Conservation (phyloP, 495 filamentous ascomycete species). For the Halenospora varia region DNA sequence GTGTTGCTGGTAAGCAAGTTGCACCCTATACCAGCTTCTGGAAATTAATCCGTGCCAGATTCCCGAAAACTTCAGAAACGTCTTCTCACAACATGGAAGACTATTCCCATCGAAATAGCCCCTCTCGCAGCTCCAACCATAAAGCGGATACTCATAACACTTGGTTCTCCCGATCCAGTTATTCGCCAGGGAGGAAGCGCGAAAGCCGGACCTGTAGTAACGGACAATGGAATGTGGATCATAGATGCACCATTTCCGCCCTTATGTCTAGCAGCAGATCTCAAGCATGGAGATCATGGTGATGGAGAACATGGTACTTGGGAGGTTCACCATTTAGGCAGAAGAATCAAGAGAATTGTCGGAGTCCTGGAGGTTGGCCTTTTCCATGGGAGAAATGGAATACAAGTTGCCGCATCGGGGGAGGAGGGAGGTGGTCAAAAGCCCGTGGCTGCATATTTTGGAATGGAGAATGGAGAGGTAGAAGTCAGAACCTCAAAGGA, state of each 20-base stretch:
- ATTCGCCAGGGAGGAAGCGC: conserved; percentile 62
- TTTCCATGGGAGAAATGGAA: conserved; percentile 75
- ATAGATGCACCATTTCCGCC: conserved; percentile 84
- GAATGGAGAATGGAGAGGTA: conserved; percentile 75
- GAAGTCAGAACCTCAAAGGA: conserved; percentile 41
- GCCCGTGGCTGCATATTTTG: conserved; percentile 92
- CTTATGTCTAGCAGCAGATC: conserved; percentile 59
- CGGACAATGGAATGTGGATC: conserved; percentile 91
- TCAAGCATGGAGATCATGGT: conserved; percentile 36
- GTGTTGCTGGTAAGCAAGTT: conserved; percentile 69
- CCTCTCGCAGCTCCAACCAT: conserved; percentile 75
- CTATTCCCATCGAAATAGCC: conserved; percentile 89
- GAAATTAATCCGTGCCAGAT: conserved; percentile 43
- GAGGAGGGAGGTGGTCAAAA: conserved; percentile 72
- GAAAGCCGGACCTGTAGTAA: conserved; percentile 81
- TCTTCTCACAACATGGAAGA: conserved; percentile 72
- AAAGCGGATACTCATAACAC: conserved; percentile 55
- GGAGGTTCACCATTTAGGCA: conserved; percentile 72
- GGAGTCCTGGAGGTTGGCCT: conserved; percentile 91
- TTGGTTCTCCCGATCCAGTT: conserved; percentile 65
- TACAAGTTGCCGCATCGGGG: conserved; percentile 54
- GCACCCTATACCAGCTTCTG: not conserved
- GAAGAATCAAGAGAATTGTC: conserved; percentile 70
- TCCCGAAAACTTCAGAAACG: conserved; percentile 78
- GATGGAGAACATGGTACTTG: conserved; percentile 55